These are phyloP conservation scores for Arthrobotrys conoides DNA, from an alignment of 2,329 filamentous ascomycete genomes.

Conservation along the genomic window DNA sequence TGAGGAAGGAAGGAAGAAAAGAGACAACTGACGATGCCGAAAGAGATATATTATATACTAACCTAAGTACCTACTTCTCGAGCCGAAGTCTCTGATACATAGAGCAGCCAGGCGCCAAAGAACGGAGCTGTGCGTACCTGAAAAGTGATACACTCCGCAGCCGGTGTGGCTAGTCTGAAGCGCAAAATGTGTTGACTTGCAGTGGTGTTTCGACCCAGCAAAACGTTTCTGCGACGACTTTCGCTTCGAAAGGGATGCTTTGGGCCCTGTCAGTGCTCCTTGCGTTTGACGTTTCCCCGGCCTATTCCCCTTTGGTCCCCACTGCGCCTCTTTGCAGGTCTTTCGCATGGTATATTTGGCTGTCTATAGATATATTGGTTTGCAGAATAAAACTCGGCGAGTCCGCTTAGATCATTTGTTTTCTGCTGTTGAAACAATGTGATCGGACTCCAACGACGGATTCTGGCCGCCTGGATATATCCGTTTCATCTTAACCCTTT, in stretches of 20 bases:
- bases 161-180: constrained; percentile 55
- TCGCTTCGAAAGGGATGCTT: constrained; percentile 52
- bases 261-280: constrained; percentile 22
- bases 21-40: constrained; percentile 12
- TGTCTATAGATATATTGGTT: constrained; percentile 10
- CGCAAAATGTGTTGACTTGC: constrained; percentile 55
- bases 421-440: constrained; percentile 46
- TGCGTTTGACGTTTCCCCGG: constrained; percentile 32
- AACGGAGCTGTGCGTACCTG: constrained; percentile 25
- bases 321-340: constrained; percentile 30
- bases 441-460: constrained; percentile 44
- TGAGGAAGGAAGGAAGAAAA: constrained; percentile 36
- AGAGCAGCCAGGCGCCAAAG: constrained; percentile 16
- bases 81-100: constrained; percentile 8
- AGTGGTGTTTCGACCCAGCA: constrained; percentile 47
- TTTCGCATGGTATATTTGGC: constrained; percentile 30
- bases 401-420: constrained; percentile 33
- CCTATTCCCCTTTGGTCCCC: constrained; percentile 36
- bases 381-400: constrained; percentile 30
- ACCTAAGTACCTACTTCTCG: no score
- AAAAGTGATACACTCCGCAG: constrained; percentile 47
- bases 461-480: constrained; percentile 32
- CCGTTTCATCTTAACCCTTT: constrained; percentile 35
- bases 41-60: constrained; percentile 43
- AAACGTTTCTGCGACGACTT: constrained; percentile 60